These are phyloP conservation scores for Sporothrix curviconia DNA, from an alignment of 2,329 filamentous ascomycete genomes.

Conservation along the genomic window DNA sequence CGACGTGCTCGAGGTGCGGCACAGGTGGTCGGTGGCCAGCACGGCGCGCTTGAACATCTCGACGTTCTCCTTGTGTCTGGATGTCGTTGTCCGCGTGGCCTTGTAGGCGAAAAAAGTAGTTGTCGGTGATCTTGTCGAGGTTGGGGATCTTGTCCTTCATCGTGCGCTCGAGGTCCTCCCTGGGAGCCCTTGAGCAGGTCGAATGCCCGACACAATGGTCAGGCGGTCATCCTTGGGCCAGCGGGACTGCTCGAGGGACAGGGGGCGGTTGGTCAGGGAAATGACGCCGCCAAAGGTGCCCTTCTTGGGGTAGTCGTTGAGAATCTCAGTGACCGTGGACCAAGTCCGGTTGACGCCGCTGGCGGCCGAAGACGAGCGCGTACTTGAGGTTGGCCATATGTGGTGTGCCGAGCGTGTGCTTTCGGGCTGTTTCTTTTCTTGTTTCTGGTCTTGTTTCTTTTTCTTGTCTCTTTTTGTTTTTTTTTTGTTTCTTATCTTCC, in stretches of 20 bases:
- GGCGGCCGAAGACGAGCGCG: conserved; percentile 15
- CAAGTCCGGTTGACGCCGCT: conserved; percentile 17
- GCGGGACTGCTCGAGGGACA: conserved; percentile 26
- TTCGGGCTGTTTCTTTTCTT: no score
- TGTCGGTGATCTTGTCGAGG: conserved; percentile 35
- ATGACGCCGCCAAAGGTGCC: conserved; percentile 20
- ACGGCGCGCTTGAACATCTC: conserved; percentile 35
- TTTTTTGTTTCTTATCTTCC: background rate
- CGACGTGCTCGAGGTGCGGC: conserved; percentile 31
- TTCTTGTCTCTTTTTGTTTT: background rate
- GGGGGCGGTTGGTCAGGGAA: conserved; percentile 22
- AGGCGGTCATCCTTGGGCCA: conserved; percentile 35
- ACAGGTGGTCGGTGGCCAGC: conserved; percentile 29
- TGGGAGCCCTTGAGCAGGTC: conserved; percentile 34
- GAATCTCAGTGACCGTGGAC: conserved; percentile 14
- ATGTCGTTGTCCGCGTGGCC: conserved; percentile 31
- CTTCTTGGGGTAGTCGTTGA: conserved; percentile 21
- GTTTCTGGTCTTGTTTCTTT: no score
- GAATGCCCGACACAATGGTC: conserved; percentile 35
- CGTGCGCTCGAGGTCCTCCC: conserved; percentile 30
- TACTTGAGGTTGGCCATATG: conserved; percentile 13
- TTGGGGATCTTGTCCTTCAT: conserved; percentile 28
- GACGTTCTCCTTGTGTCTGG: conserved; percentile 33
- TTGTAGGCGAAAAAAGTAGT: conserved; percentile 40
- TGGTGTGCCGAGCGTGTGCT: no score